Evolutionary conservation across 2,329 filamentous ascomycete genomes (phyloP).

Genomic region (Talaromyces sp.): DNA sequence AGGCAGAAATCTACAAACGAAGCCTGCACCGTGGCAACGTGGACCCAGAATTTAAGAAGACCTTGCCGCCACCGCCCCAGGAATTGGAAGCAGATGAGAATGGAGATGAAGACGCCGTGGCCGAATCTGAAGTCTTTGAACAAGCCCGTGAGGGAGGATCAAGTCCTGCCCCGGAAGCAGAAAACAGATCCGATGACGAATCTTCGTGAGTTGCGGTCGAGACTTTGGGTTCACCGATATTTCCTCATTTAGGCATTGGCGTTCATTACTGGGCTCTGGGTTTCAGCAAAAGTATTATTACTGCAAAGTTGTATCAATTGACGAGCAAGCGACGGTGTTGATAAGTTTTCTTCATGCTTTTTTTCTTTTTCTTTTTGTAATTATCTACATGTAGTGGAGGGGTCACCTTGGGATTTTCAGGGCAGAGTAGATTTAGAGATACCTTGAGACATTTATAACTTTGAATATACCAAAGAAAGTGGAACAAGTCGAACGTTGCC

Average conservation of each 20-base stretch:
- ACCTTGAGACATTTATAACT: neutral
- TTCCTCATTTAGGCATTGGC: neutral
- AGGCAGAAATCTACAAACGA: constrained; percentile 45
- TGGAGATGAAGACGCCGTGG: constrained; percentile 3
- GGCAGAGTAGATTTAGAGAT: neutral
- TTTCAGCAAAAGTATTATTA: neutral
- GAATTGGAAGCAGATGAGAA: constrained; percentile 13
- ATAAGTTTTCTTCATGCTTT: neutral
- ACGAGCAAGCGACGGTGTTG: neutral
- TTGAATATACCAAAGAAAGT: neutral
- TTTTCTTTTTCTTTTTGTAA: neutral
- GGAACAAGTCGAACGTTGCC: neutral
- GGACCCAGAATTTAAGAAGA: constrained; percentile 38
- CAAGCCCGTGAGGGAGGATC: neutral
- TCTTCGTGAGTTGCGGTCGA: neutral
- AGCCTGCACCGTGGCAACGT: constrained; percentile 39
- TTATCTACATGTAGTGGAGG: neutral
- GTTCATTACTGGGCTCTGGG: neutral
- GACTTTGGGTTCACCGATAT: neutral
- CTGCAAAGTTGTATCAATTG: neutral
- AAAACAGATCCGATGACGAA: constrained; percentile 3
- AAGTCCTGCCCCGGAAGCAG: neutral
- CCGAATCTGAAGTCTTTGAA: constrained; percentile 4
- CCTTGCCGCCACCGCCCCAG: constrained; percentile 30
- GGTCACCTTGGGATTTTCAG: neutral